A percentile compares a stretch with the other conserved stretches of the same genome.
These are phyloP conservation scores for Saccharum hybrid DNA, from an alignment of 202 grass and related monocot genomes.

Conservation along the genomic window DNA sequence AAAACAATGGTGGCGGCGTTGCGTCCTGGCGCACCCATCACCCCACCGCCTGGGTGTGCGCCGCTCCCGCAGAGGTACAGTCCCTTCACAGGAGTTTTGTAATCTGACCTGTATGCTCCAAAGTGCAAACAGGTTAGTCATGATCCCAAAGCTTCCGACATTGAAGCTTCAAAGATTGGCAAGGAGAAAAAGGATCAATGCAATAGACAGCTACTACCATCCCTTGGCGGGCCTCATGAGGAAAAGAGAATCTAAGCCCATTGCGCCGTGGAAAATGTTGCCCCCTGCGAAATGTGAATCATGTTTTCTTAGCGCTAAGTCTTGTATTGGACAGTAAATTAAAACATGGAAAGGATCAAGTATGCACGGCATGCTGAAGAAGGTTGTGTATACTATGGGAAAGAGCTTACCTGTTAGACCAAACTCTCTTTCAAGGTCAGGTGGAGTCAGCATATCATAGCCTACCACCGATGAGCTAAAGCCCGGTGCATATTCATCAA, in stretches of 20 bases:
- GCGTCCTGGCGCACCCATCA: slow-evolving; percentile 92
- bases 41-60: slow-evolving; percentile 87
- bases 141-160: neutral
- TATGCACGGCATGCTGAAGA: neutral
- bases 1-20: slow-evolving; percentile 85
- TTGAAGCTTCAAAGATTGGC: neutral
- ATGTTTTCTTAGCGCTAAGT: slow-evolving; percentile 22
- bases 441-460: slow-evolving; percentile 93
- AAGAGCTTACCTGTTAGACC: slow-evolving; percentile 73
- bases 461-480: slow-evolving; percentile 90
- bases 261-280: slow-evolving; percentile 94
- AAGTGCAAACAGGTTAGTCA: slow-evolving; percentile 27
- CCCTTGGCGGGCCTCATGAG: slow-evolving; percentile 91
- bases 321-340: neutral
- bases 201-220: slow-evolving; percentile 52
- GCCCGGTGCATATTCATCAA: slow-evolving; percentile 88
- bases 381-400: neutral
- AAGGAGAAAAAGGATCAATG: slow-evolving; percentile 11
- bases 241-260: slow-evolving; percentile 94
- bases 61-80: slow-evolving; percentile 94
- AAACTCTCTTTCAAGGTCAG: slow-evolving; percentile 97
- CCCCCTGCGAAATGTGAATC: slow-evolving; percentile 64
- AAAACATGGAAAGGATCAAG: neutral
- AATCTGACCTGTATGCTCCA: slow-evolving; percentile 69
- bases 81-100: slow-evolving; percentile 88